phyloP scores from a whole-genome alignment of 2,329 filamentous ascomycete species.

The Aspergillus quadrilineatus region DNA sequence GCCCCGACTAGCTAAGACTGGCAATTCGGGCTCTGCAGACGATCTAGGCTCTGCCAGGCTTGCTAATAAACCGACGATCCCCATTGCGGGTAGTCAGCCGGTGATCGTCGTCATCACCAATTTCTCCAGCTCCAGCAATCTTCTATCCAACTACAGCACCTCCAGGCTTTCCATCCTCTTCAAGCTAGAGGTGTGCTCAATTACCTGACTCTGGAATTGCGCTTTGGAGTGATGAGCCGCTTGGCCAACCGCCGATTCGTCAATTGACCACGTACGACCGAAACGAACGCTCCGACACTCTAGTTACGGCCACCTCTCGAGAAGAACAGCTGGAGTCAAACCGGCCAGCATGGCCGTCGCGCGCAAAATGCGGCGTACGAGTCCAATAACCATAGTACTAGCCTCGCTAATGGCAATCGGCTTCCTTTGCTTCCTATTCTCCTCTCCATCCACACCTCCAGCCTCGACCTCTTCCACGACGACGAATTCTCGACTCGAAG shows the following conservation, averaged over 20 bases:
- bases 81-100: slow-evolving; percentile 7
- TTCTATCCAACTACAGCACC: neutral
- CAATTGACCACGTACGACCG: slow-evolving; percentile 18
- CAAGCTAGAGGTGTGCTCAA: slow-evolving; percentile 12
- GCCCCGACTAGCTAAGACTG: neutral
- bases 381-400: slow-evolving; percentile 71
- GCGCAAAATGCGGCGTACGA: slow-evolving; percentile 75
- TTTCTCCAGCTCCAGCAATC: neutral
- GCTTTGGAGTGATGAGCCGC: slow-evolving; percentile 16
- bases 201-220: neutral
- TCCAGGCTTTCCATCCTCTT: neutral
- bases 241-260: slow-evolving; percentile 3
- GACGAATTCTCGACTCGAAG: slow-evolving; percentile 53
- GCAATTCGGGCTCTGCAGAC: neutral
- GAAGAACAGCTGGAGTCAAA: slow-evolving; percentile 11
- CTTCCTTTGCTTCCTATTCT: slow-evolving; percentile 57
- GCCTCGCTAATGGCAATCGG: slow-evolving; percentile 71
- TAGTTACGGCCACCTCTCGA: neutral
- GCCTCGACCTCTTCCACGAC: slow-evolving; percentile 51
- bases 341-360: slow-evolving; percentile 54
- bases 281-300: neutral
- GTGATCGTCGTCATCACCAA: slow-evolving; percentile 5
- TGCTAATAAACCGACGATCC: slow-evolving; percentile 1
- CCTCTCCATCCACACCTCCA: slow-evolving; percentile 48
- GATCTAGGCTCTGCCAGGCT: neutral